A percentile compares a stretch with the other conserved stretches of the same genome.
Evolutionary conservation across 2,329 filamentous ascomycete species (phyloP).

Genomic region (Penicillium sp.): DNA sequence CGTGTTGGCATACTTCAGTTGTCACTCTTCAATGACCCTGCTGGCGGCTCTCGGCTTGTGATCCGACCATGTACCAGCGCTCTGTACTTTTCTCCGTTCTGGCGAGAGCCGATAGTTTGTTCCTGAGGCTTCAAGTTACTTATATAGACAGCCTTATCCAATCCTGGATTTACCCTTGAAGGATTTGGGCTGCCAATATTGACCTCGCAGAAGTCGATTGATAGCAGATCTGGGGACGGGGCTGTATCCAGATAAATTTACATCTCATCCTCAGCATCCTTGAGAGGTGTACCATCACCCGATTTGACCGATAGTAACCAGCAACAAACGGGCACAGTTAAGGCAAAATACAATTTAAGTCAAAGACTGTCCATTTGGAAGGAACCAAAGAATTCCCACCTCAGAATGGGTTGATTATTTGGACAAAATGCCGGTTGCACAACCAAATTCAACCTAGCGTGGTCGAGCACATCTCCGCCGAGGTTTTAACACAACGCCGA

Average conservation of each 20-base stretch:
- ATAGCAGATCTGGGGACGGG: too few species aligned
- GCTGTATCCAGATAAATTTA: too few species aligned
- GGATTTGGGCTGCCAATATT: too few species aligned
- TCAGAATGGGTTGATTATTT: neutral
- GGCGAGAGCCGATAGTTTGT: neutral
- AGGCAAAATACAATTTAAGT: too few species aligned
- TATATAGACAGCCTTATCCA: neutral
- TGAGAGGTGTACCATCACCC: too few species aligned
- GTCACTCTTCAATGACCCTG: neutral
- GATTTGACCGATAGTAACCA: too few species aligned
- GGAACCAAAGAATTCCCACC: neutral
- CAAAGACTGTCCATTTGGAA: neutral
- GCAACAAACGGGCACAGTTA: too few species aligned
- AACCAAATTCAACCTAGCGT: neutral
- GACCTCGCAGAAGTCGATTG: too few species aligned
- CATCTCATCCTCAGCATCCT: too few species aligned
- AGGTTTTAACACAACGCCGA: neutral
- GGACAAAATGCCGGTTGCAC: neutral
- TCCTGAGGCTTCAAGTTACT: neutral
- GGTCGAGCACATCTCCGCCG: neutral
- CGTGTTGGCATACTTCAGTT: neutral
- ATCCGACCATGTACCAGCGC: neutral
- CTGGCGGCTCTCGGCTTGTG: conserved; percentile 13
- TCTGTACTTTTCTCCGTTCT: neutral
- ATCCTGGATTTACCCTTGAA: neutral